Evolutionary conservation across 2,329 filamentous ascomycete genomes (phyloP).

Genomic region (Geoglossum cookeanum): DNA sequence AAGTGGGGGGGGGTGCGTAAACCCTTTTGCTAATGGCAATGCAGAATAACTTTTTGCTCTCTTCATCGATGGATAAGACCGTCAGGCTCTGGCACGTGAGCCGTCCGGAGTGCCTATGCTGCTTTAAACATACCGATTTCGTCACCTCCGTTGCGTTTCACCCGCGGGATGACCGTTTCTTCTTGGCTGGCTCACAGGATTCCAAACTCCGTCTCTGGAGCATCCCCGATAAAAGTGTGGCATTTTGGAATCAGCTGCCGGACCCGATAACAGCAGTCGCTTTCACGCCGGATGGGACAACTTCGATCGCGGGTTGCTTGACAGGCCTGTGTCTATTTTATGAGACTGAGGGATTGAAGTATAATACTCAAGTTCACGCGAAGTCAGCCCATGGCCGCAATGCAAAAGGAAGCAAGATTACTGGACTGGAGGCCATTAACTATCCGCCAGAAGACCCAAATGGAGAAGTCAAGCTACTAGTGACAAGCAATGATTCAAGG

Average conservation of each 20-base stretch:
- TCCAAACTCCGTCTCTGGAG: slow-evolving; percentile 82
- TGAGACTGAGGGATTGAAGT: slow-evolving; percentile 76
- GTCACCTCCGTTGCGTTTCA: slow-evolving; percentile 92
- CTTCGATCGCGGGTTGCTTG: slow-evolving; percentile 71
- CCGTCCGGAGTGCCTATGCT: slow-evolving; percentile 69
- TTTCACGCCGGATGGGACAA: slow-evolving; percentile 82
- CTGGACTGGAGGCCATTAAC: slow-evolving; percentile 62
- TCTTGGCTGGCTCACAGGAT: slow-evolving; percentile 82
- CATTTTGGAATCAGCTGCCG: slow-evolving; percentile 54
- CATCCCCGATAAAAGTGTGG: slow-evolving; percentile 88
- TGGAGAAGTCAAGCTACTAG: slow-evolving; percentile 60
- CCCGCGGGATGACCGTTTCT: slow-evolving; percentile 87
- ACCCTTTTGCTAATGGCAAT: slow-evolving; percentile 4
- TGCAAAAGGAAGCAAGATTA: slow-evolving; percentile 93
- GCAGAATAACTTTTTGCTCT: slow-evolving; percentile 81
- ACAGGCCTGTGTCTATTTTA: slow-evolving; percentile 79
- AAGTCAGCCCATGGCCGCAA: slow-evolving; percentile 82
- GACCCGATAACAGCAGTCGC: slow-evolving; percentile 89
- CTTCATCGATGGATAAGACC: slow-evolving; percentile 95
- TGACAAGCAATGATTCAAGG: slow-evolving; percentile 89
- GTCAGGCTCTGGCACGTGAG: slow-evolving; percentile 87
- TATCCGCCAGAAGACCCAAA: slow-evolving; percentile 36
- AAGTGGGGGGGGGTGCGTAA: slow-evolving; percentile 6
- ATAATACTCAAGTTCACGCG: slow-evolving; percentile 76
- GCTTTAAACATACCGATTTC: slow-evolving; percentile 87